Evolutionary conservation across 345 rosid species (phyloP), one percentile per base, ranked within the genome.

Genomic region (Arabidopsis suecica): DNA sequence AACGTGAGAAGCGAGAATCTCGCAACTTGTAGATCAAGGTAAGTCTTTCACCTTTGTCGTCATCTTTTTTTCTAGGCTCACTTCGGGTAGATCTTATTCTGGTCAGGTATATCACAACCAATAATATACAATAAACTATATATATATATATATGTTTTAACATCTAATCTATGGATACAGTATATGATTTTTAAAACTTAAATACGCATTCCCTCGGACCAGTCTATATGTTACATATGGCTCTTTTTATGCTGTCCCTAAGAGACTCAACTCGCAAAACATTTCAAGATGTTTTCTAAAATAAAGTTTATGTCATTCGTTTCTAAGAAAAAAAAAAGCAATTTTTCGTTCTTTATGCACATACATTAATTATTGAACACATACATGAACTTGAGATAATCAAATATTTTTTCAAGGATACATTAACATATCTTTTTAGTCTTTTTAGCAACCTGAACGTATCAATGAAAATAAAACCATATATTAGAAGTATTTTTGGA

Each of bases 1-100:
- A 76, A 62, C 65, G 71, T 62, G 76, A 77, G 57, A 32, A 62
- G 71, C 71, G 71, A 76, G 80, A 70, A 76, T 62, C 75, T 63
- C 44, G 71, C 65, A 53, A 34, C 79, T 68, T 68, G 41, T 42
- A 53, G 63, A 53, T 50, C 41, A 74, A 74, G 61, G 73, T 67
- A 67, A 25, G 72, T 74, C 41, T 65, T 56, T 66, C 33, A 57
- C 33, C 40, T 56, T 65, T 65, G 65, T 65, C 59, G 59, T 58
- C 33, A 34, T 58, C 72, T 58, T 28, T 45, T 45, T 28, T 74
- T 16, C 0, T 16, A 74, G 72, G 78, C 42, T 66, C 11, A 67
- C 9, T 50, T 67, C 68, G 73, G 79, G 68, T 22, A 75, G 73
- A 53, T 59, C 53, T 75, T 59, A 75, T 47, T 67, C 73, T 49